Conservation (phyloP, 441 rosid species). For the Metrosideros polymorpha region DNA sequence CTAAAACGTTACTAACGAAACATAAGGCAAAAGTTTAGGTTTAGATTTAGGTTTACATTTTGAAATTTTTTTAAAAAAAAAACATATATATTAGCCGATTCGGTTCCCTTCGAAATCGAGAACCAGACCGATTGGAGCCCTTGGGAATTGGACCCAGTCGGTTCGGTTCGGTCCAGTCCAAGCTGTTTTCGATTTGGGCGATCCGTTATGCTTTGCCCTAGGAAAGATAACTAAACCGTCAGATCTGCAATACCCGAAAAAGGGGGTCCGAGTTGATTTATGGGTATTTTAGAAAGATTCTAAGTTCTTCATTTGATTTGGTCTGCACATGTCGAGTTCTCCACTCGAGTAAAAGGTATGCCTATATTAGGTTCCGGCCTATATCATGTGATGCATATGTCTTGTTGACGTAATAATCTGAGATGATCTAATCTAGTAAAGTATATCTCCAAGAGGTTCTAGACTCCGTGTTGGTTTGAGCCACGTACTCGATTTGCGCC, state of each 20-base stretch:
- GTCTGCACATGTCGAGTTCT: accelerated
- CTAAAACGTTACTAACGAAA: too few relatives aligned
- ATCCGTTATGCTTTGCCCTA: too few relatives aligned
- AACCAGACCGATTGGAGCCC: too few relatives aligned
- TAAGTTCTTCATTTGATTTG: not conserved
- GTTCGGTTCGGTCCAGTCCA: too few relatives aligned
- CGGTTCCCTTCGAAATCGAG: too few relatives aligned
- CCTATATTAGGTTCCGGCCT: accelerated
- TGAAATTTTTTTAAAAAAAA: too few relatives aligned
- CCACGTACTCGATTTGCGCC: too few relatives aligned
- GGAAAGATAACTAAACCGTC: accelerated
- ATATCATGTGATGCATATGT: not conserved
- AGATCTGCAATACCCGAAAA: not conserved
- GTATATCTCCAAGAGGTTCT: not conserved
- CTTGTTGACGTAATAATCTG: not conserved
- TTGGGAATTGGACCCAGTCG: too few relatives aligned
- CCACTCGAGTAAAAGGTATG: not conserved
- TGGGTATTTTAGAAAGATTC: not conserved
- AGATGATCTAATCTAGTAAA: not conserved
- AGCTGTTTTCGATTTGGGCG: too few relatives aligned
- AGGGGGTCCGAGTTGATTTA: not conserved
- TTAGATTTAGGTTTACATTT: too few relatives aligned
- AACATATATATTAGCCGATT: too few relatives aligned
- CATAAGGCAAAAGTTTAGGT: too few relatives aligned
- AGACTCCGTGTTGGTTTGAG: not conserved